Base-by-base conservation (phyloP, 164 flowering plant genomes). In the Vitis amurensis region DNA sequence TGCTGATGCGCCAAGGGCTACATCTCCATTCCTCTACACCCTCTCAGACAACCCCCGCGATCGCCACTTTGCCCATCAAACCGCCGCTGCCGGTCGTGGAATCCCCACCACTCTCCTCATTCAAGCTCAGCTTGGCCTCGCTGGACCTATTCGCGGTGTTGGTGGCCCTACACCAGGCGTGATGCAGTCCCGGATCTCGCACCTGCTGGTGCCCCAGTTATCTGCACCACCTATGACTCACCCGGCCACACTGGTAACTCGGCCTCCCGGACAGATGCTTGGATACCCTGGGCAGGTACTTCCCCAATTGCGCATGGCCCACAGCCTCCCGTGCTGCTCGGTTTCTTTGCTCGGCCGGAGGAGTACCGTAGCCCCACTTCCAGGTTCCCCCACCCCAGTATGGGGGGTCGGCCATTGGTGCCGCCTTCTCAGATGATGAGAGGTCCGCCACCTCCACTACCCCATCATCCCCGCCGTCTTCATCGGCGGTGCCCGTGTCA, bases 111-210 rank as follows among this genome's bases (percentile, higher is more conserved):
- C 88, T 1, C 93, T 95, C 0, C 74, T 88, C 9, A 78, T 86
- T 49, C 97, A 92, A 75, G 97, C 97, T 0, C 97, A 94, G 83
- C 97, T 97, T 0, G 98, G 98, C 0, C 83, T 94, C 0, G 75
- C 94, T 49, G 97, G 97, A 0, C 98, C 98, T 0, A 89, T 91
- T 16, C 80, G 97, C 1, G 97, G 99, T 0, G 83, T 94, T 9
- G 99, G 98, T 44, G 98, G 99, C 0, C 99, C 97, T 0, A 86
- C 99, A 0, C 98, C 96, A 0, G 92, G 92, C 4, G 92, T 94
- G 98, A 94, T 94, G 99, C 99, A 92, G 85, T 98, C 99, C 0
- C 97, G 89, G 86, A 83, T 91, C 31, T 79, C 91, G 0, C 78
- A 97, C 10, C 97, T 96, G 0, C 85, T 86, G 0, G 48, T 85